Conservation (phyloP, 106 monocot genomes). For the Dactylorhiza incarnata region DNA sequence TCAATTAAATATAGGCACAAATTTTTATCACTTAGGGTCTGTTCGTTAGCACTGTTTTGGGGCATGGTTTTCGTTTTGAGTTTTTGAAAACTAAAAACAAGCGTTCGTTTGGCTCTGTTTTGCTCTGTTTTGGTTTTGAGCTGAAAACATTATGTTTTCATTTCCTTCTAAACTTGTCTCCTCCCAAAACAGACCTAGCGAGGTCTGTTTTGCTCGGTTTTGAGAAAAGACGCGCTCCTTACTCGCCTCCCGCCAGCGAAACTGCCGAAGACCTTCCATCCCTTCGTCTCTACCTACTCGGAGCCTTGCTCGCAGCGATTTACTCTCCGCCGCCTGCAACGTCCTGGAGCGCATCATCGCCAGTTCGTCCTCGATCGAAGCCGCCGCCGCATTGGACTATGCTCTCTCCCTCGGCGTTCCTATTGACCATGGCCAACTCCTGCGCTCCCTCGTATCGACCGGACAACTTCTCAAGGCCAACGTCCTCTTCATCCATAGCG, state of each 20-base stretch:
- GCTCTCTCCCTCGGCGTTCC: slow-evolving; percentile 4
- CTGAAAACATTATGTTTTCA: too few species aligned
- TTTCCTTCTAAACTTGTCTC: too few species aligned
- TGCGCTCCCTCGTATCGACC: slow-evolving; percentile 2
- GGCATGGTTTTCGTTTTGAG: too few species aligned
- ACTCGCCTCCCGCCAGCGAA: neutral
- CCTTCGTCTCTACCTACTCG: neutral
- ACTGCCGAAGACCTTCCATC: neutral
- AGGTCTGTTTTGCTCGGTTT: too few species aligned
- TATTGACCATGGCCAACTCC: neutral
- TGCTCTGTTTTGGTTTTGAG: too few species aligned
- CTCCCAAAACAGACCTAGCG: too few species aligned
- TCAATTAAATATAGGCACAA: neutral
- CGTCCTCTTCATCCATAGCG: neutral
- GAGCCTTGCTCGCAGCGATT: neutral
- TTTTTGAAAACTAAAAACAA: too few species aligned
- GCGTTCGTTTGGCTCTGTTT: too few species aligned
- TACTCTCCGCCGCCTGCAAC: slow-evolving; percentile 3
- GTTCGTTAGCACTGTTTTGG: too few species aligned
- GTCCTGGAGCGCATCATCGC: slow-evolving; percentile 7
- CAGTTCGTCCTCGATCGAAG: neutral
- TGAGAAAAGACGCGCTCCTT: too few species aligned
- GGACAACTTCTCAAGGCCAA: slow-evolving; percentile 5
- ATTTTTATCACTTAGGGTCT: neutral
- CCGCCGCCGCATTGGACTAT: neutral